phyloP scores from a whole-genome alignment of 305 asterid species.

The Withania somnifera region DNA sequence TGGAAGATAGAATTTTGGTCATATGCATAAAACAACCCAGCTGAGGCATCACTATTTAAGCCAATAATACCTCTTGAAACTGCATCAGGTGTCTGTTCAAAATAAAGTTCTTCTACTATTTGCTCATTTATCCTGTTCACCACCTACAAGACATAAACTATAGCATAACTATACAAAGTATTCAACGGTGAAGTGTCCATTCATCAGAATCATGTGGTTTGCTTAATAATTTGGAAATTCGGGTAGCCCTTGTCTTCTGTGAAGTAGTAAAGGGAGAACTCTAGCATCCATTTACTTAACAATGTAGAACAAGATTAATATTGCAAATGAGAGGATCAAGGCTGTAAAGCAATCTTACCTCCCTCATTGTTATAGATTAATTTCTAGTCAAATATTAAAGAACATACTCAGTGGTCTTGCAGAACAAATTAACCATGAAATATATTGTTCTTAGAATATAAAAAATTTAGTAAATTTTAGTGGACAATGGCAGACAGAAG shows the following conservation, averaged over 20 bases:
- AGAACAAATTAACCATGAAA: background rate
- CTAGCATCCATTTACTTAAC: background rate
- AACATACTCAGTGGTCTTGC: background rate
- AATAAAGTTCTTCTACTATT: slow-evolving; percentile 79
- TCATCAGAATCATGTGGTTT: background rate
- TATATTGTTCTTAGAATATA: background rate
- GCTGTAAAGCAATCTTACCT: background rate
- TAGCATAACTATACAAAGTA: background rate
- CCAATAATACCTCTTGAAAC: slow-evolving; percentile 75
- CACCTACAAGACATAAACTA: slow-evolving; percentile 36
- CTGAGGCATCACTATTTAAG: slow-evolving; percentile 94
- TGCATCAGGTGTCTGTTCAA: slow-evolving; percentile 80
- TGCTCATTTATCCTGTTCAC: slow-evolving; percentile 90
- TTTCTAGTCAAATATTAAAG: background rate
- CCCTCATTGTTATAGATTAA: background rate
- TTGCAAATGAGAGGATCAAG: background rate
- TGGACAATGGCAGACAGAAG: background rate
- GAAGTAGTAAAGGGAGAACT: background rate
- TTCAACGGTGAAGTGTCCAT: background rate
- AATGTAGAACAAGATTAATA: background rate
- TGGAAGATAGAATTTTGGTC: slow-evolving; percentile 90
- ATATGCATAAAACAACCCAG: slow-evolving; percentile 94
- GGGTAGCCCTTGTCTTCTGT: background rate
- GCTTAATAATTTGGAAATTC: background rate
- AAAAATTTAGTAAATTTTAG: background rate